Base-by-base conservation (phyloP, 2,329 filamentous ascomycete species). In the Exophiala xenobiotica region DNA sequence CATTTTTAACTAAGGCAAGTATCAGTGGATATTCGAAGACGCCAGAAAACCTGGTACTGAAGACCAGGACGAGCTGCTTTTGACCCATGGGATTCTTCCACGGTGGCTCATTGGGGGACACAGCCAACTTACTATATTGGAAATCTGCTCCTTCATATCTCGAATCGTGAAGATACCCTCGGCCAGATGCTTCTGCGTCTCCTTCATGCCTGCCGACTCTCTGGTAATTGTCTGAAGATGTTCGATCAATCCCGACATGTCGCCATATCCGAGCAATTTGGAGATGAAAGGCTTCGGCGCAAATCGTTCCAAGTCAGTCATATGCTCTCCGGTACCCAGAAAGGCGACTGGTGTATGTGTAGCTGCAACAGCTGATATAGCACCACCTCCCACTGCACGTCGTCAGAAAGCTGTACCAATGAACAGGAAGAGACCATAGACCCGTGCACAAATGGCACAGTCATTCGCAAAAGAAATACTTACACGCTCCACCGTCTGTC, bases 181-280 rank as follows among this genome's bases (percentile, higher is more conserved):
- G 5, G 90, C 87, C 60, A 99, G 95, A 74, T 99, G 92, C 77
- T 99, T 99, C 79, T 99, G 96, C 3, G 93, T 97, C 64, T 97
- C 92, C 72, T 99, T 97, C 61, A 72, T 71, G n/a, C 67, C 66
- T 1, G 70, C 71, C 1, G 96, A 93, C 70, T 97, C 91, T 43
- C 96, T 81, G 68, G 95, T 96, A 45, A 99, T 80, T 24, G 87
- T 89, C 68, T 99, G 93, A 1, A 99, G 93, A 67, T 99, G 93
- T 71, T 99, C 93, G 8, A 99, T 88, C 24, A 99, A 74, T 0
- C 93, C 92, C 20, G 88, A 86, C 78, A 99, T 95, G 65, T 99
- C 93, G 39, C 93, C 93, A 90, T 97, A 97, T 44, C 93, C 93
- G 11, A 99, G 78, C 5, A 99, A 76, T 71, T 96, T 99, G 61